Conservation (phyloP, 1,284 basidiomycete genomes). For the Cutaneotrichosporon sp. region DNA sequence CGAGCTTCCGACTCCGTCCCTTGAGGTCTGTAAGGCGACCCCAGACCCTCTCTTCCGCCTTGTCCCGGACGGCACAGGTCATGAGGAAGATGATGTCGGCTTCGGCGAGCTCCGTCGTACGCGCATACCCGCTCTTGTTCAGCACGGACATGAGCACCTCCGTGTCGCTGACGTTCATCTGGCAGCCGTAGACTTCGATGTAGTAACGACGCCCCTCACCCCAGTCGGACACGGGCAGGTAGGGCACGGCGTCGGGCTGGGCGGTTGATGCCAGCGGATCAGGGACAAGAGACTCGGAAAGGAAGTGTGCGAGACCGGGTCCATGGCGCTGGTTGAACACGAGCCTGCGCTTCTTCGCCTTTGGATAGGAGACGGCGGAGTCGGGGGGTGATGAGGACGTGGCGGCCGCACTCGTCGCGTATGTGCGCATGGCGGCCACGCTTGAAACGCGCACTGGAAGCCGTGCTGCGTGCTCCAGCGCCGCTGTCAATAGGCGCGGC, state of each 20-base stretch:
- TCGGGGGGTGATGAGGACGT: not conserved
- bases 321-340: slow-evolving; percentile 6
- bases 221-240: slow-evolving; percentile 5
- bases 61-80: slow-evolving; percentile 8
- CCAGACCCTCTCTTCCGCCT: slow-evolving; percentile 6
- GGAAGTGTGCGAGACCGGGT: slow-evolving; percentile 3
- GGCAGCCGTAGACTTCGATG: slow-evolving; percentile 9
- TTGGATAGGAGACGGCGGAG: not conserved
- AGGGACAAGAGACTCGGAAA: slow-evolving; percentile 5
- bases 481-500: not conserved
- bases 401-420: not conserved
- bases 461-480: not conserved
- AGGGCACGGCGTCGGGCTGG: not conserved
- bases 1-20: not conserved
- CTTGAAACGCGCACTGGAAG: not conserved
- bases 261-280: not conserved
- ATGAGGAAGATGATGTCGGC: slow-evolving; percentile 9
- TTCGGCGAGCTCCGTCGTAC: slow-evolving; percentile 1
- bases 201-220: slow-evolving; percentile 6
- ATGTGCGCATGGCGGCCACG: not conserved
- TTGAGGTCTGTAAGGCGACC: slow-evolving; percentile 2
- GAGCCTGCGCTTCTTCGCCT: not conserved
- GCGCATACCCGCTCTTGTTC: slow-evolving; percentile 6
- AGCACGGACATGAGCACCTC: slow-evolving; percentile 8
- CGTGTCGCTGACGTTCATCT: slow-evolving; percentile 9